phyloP scores from a whole-genome alignment of 768 basidiomycete species.

The Boletus tomentosulus region DNA sequence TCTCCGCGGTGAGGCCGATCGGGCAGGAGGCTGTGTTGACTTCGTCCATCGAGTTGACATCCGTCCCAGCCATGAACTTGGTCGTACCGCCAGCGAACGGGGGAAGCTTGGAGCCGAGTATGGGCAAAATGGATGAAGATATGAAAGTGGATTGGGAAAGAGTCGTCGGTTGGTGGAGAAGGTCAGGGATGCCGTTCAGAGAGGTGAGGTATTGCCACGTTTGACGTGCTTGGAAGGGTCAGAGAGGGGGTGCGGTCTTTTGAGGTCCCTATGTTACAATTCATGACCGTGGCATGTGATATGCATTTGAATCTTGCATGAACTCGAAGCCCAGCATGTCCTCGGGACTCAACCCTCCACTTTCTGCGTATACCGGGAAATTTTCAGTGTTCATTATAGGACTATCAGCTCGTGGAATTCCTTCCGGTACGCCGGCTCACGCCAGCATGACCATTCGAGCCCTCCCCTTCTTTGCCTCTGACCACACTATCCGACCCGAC shows the following conservation, averaged over 20 bases:
- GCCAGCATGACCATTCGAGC: background rate
- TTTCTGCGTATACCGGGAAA: too few species aligned
- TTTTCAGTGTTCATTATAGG: too few species aligned
- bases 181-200: conserved; percentile 20
- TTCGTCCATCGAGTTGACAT: background rate
- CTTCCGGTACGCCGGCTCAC: conserved; percentile 4
- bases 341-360: too few species aligned
- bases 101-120: background rate
- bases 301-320: too few species aligned
- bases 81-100: background rate
- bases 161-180: conserved; percentile 20
- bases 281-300: too few species aligned
- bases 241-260: background rate
- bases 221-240: conserved; percentile 20
- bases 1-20: too few species aligned
- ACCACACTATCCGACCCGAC: background rate
- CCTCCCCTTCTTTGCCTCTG: conserved; percentile 17
- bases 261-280: too few species aligned
- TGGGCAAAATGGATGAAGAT: conserved; percentile 4
- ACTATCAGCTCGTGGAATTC: conserved; percentile 13
- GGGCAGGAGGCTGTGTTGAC: background rate
- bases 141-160: conserved; percentile 23
- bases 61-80: background rate
- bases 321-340: too few species aligned
- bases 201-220: conserved; percentile 27